phyloP scores from a whole-genome alignment of 2,329 filamentous ascomycete species.

The Penicillium sp. region DNA sequence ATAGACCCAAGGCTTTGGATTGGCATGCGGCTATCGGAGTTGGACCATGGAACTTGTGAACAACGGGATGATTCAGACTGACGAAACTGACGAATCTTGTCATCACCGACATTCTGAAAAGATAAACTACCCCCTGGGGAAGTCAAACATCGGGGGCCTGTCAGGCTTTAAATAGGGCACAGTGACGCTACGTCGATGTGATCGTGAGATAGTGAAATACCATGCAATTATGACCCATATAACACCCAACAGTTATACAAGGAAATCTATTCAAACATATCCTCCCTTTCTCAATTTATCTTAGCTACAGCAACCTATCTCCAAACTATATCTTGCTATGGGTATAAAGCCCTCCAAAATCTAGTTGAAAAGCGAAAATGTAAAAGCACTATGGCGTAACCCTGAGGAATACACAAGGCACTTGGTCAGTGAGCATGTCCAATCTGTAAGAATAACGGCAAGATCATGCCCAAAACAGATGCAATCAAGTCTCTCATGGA shows the following conservation, averaged over 20 bases:
- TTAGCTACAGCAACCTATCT: conserved; percentile 4
- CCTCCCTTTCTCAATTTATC: conserved; percentile 2
- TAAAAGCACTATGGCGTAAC: conserved; percentile 1
- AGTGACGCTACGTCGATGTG: conserved; percentile 32
- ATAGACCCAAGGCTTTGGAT: conserved; percentile 25
- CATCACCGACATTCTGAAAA: conserved; percentile 27
- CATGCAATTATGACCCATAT: conserved; percentile 31
- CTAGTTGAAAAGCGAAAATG: conserved; percentile 8
- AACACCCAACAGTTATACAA: conserved; percentile 15
- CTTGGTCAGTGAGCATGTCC: conserved; percentile 46
- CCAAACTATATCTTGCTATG: conserved; percentile 13
- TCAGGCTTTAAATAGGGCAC: conserved; percentile 20
- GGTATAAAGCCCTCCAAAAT: conserved; percentile 24
- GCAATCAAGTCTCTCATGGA: conserved; percentile 48
- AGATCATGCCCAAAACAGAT: conserved; percentile 49
- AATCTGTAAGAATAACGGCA: conserved; percentile 49
- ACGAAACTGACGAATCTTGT: conserved; percentile 33
- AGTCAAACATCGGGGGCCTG: neutral
- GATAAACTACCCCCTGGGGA: conserved; percentile 12
- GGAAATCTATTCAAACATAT: conserved; percentile 19
- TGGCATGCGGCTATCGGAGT: conserved; percentile 7
- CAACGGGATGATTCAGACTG: conserved; percentile 29
- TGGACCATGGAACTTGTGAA: conserved; percentile 28
- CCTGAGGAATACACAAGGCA: neutral
- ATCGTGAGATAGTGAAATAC: conserved; percentile 23